Evolutionary conservation across 1,284 basidiomycete genomes (phyloP).

Genomic region (Marasmius sp.): DNA sequence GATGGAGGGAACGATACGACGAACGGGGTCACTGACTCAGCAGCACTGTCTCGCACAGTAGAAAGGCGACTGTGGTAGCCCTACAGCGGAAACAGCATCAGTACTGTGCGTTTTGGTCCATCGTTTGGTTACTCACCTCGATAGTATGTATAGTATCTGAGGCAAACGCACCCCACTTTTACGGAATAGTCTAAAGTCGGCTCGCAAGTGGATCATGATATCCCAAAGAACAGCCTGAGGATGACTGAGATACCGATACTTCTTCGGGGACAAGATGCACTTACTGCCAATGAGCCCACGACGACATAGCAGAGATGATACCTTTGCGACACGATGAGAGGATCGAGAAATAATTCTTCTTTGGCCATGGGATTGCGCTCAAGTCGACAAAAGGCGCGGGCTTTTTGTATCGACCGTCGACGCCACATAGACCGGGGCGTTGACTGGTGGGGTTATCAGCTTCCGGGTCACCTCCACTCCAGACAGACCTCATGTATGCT

Average conservation of each 20-base stretch:
- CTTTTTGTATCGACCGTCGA: no score
- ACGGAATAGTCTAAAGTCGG: not conserved
- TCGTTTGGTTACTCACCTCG: not conserved
- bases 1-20: not conserved
- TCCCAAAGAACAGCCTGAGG: not conserved
- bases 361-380: no score
- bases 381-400: no score
- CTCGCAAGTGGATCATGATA: not conserved
- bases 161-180: not conserved
- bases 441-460: no score
- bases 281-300: not conserved
- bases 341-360: no score
- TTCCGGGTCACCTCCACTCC: no score
- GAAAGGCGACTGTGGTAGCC: not conserved
- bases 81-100: not conserved
- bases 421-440: no score
- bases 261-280: not conserved
- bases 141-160: not conserved
- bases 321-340: not conserved
- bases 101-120: not conserved
- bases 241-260: no score
- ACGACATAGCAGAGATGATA: not conserved
- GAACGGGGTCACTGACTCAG: not conserved
- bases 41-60: not conserved
- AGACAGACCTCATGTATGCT: no score